Conservation (phyloP, 2,329 filamentous ascomycete species). For the Fusarium dimerum region DNA sequence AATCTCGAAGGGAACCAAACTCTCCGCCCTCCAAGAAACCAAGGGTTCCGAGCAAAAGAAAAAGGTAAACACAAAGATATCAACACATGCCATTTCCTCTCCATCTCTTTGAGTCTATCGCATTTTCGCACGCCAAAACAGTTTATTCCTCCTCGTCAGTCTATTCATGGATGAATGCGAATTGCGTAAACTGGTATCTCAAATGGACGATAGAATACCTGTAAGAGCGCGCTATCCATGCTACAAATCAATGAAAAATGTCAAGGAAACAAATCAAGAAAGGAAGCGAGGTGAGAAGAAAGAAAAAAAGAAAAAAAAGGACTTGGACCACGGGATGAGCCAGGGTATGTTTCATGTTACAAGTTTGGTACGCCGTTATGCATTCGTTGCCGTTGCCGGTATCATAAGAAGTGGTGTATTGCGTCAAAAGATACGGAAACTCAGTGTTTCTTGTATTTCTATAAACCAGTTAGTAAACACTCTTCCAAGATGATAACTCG, state of each 20-base stretch:
- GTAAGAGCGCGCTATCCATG: slow-evolving; percentile 17
- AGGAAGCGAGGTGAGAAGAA: no score
- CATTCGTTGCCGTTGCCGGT: slow-evolving; percentile 6
- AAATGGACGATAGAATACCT: slow-evolving; percentile 15
- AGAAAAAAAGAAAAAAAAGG: slow-evolving; percentile 3
- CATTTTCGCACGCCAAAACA: slow-evolving; percentile 11
- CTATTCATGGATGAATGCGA: slow-evolving; percentile 18
- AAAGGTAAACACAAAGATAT: not conserved
- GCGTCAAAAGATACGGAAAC: not conserved
- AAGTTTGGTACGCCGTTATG: slow-evolving; percentile 14
- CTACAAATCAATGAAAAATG: slow-evolving; percentile 1
- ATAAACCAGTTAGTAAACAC: slow-evolving; percentile 12
- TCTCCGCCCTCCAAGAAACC: no score
- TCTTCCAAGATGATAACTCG: not conserved
- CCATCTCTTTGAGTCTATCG: slow-evolving; percentile 22
- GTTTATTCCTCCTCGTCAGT: slow-evolving; percentile 14
- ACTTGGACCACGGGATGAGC: not conserved
- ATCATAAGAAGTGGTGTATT: not conserved
- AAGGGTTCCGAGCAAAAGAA: no score
- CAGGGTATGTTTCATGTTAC: slow-evolving; percentile 7
- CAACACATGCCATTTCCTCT: not conserved
- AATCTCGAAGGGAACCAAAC: not conserved
- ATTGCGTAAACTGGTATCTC: slow-evolving; percentile 14
- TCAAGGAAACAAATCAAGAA: no score
- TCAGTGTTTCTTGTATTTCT: slow-evolving; percentile 54